These are phyloP conservation scores for Pythium rhizo-oryzae DNA, from an alignment of 352 stramenopile genomes.

Conservation along the genomic window DNA sequence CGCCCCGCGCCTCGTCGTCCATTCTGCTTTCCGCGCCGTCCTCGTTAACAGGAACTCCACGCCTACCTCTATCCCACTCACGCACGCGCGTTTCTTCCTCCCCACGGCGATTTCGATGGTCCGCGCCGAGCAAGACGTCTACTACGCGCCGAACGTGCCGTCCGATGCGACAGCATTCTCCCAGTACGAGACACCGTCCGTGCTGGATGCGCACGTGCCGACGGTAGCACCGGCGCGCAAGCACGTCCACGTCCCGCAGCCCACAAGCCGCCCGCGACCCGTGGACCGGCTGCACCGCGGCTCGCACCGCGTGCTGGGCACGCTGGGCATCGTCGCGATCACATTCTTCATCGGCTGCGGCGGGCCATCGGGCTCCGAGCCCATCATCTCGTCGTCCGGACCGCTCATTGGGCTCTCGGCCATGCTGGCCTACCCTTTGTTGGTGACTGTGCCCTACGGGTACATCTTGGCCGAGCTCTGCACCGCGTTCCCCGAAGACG, in stretches of 20 bases:
- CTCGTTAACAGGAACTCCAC: too few species aligned
- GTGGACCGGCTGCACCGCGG: constrained; percentile 8
- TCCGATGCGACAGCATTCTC: constrained; percentile 1
- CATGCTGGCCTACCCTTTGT: constrained; percentile 78
- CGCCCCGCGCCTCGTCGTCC: background rate
- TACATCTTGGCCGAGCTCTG: constrained; percentile 92
- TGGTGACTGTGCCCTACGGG: constrained; percentile 88
- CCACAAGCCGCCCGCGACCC: background rate
- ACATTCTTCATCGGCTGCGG: constrained; percentile 34
- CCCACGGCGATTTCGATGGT: background rate
- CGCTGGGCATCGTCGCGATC: constrained; percentile 30
- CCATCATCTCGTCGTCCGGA: constrained; percentile 30
- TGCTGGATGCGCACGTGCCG: background rate
- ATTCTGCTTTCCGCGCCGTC: too few species aligned
- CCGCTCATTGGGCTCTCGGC: constrained; percentile 72
- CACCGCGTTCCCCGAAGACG: constrained; percentile 83
- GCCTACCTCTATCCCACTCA: too few species aligned
- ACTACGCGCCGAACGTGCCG: background rate
- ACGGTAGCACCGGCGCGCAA: background rate
- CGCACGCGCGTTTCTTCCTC: too few species aligned
- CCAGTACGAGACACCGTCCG: constrained; percentile 2
- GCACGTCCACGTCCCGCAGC: background rate
- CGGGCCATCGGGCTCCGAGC: constrained; percentile 26
- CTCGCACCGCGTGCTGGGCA: constrained; percentile 31
- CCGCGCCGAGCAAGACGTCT: background rate